Evolutionary conservation across 2,329 filamentous ascomycete genomes (phyloP), one percentile per base, ranked within the genome.

Genomic region (Beauveria rudraprayagi): DNA sequence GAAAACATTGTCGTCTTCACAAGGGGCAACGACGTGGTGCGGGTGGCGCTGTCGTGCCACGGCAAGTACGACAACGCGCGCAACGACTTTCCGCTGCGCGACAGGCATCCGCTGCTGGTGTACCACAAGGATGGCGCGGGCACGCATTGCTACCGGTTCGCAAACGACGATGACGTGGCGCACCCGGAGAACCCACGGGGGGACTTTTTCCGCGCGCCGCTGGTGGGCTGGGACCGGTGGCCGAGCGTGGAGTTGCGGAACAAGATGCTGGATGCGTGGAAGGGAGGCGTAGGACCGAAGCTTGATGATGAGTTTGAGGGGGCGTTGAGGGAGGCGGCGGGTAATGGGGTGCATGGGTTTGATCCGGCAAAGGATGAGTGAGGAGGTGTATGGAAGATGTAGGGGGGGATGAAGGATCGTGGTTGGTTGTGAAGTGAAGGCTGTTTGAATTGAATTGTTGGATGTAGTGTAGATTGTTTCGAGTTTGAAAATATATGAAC

Each of bases 1-100:
- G 76, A 78, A 65, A 72, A 71, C 62, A 66, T 70, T 9, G 69
- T 77, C 1, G 68, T 77, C 16, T 76, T 73, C 61, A 43, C 67
- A 2, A 62, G 65, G 40, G 68, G 64, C 9, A 64, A 68, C 30
- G 60, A 50, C 0, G 61, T 71, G 10, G 58, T 70, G 2, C 69
- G 68, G 8, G 70, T 71, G 1, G 69, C 70, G 1, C 67, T 69
- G 2, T 71, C 69, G 1, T 70, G 68, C 58, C 70, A 71, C 41
- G 66, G 63, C 16, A 60, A 63, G 8, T 71, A 71, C 48, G 57
- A 59, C 3, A 51, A 62, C 1, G 69, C 69, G 22, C 66, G 54
- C 30, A 68, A 70, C 53, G 17, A 65, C 9, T 66, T 68, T 34
- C 64, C 63, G 3, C 48, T 59, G 2, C 62, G 68, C 14, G 70